A percentile compares a stretch with the other conserved stretches of the same genome.
Evolutionary conservation across 2,329 filamentous ascomycete genomes (phyloP).

Genomic region (Arthroderma sp.): DNA sequence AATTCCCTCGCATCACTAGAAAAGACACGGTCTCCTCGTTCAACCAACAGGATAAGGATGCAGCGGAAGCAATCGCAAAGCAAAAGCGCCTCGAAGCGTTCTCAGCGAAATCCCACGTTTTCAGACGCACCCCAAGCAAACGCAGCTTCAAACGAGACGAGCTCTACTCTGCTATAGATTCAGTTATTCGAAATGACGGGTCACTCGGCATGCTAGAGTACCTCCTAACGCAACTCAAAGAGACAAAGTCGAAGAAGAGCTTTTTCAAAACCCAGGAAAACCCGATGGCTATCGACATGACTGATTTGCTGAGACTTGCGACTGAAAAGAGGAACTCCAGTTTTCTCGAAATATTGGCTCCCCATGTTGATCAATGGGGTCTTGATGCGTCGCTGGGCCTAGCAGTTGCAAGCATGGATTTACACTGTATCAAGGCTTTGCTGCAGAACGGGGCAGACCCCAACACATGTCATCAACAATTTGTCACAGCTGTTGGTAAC

Average conservation of each 20-base stretch:
- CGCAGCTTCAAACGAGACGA: slow-evolving; percentile 14
- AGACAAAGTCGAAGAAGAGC: slow-evolving; percentile 12
- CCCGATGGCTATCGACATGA: slow-evolving; percentile 6
- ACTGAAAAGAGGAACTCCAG: slow-evolving; percentile 8
- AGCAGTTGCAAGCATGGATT: slow-evolving; percentile 8
- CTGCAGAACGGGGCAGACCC: slow-evolving; percentile 15
- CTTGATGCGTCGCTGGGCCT: slow-evolving; percentile 10
- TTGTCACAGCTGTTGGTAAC: slow-evolving; percentile 10
- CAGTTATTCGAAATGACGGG: slow-evolving; percentile 10
- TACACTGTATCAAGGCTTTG: slow-evolving; percentile 12
- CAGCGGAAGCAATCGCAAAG: slow-evolving; percentile 12
- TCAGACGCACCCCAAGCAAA: slow-evolving; percentile 15
- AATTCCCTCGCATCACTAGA: slow-evolving; percentile 4
- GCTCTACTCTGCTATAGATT: slow-evolving; percentile 14
- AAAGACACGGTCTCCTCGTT: slow-evolving; percentile 8
- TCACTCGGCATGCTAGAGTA: slow-evolving; percentile 14
- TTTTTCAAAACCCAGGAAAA: slow-evolving; percentile 11
- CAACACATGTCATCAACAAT: slow-evolving; percentile 12
- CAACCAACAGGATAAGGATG: slow-evolving; percentile 9
- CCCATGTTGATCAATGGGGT: slow-evolving; percentile 9
- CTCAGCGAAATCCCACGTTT: slow-evolving; percentile 15
- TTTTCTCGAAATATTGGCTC: slow-evolving; percentile 13
- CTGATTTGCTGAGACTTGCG: slow-evolving; percentile 10
- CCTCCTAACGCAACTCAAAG: slow-evolving; percentile 12
- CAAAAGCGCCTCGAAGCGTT: slow-evolving; percentile 14